Conservation (phyloP, 306 rosid species). For the Cajanus cajan region DNA sequence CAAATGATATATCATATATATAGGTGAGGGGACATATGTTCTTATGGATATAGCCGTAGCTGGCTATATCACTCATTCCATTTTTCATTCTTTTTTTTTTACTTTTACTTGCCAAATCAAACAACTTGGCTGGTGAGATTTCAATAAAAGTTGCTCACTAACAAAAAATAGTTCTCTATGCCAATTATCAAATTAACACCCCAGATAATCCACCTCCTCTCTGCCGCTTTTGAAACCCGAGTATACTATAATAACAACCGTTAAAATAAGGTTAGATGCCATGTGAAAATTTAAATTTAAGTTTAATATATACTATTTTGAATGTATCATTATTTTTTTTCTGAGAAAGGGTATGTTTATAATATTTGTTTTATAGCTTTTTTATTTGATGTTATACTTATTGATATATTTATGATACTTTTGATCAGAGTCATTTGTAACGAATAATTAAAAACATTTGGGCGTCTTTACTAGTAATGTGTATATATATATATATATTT, state of each 20-base stretch:
- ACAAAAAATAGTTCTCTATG: neutral
- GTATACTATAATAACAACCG: no score
- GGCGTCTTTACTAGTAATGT: no score
- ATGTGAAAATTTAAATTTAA: no score
- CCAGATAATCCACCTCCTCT: conserved; percentile 24
- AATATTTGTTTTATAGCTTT: no score
- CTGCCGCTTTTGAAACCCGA: neutral
- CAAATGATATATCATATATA: conserved; percentile 24
- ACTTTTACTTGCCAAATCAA: neutral
- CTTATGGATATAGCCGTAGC: neutral
- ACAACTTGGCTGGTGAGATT: conserved; percentile 41
- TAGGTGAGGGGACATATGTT: neutral
- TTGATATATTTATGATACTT: no score
- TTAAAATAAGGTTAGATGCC: no score
- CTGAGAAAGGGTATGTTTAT: no score
- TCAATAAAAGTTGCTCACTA: conserved; percentile 34
- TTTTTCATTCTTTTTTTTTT: conserved; percentile 11
- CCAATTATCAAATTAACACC: conserved; percentile 8
- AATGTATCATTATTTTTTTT: no score
- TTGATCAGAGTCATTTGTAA: no score
- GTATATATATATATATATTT: no score
- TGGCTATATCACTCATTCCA: conserved; percentile 37
- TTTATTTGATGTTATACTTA: no score
- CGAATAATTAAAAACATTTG: neutral
- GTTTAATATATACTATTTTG: no score